A percentile compares a stretch with the other conserved stretches of the same genome.
Evolutionary conservation across 1,139 yeast species (phyloP).

Genomic region (Suhomyces bokatorum): DNA sequence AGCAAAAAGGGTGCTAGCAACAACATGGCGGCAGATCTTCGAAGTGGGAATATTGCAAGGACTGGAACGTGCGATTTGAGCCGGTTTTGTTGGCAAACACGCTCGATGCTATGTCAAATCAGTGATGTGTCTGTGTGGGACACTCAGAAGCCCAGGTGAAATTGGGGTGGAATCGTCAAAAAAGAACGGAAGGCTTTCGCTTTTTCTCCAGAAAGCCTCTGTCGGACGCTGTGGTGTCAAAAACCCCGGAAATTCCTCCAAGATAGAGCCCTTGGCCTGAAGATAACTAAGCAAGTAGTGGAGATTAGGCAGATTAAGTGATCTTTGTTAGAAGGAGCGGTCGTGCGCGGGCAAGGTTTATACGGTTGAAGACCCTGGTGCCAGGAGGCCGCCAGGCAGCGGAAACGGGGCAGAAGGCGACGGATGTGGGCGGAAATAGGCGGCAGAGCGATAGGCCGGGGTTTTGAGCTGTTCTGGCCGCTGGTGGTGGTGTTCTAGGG

Average conservation of each 20-base stretch:
- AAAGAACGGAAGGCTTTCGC: neutral
- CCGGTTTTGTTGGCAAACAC: too few relatives aligned
- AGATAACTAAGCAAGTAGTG: neutral
- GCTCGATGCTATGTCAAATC: too few relatives aligned
- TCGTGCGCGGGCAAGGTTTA: neutral
- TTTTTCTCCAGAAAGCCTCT: neutral
- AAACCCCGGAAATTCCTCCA: neutral
- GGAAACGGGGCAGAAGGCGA: too few relatives aligned
- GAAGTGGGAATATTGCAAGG: too few relatives aligned
- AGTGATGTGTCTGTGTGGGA: too few relatives aligned
- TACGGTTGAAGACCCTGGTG: neutral
- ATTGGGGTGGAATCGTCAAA: neutral
- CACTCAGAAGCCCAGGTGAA: neutral
- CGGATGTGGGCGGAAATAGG: too few relatives aligned
- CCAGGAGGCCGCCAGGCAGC: too few relatives aligned
- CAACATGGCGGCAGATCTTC: neutral
- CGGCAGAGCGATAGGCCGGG: too few relatives aligned
- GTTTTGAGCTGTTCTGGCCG: too few relatives aligned
- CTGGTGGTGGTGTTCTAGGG: too few relatives aligned
- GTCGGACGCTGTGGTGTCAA: neutral
- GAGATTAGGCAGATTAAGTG: neutral
- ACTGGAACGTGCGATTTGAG: too few relatives aligned
- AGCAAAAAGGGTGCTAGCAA: constrained; percentile 5
- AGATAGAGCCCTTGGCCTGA: neutral
- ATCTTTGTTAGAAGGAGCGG: neutral